Evolutionary conservation across 169 alveolate genomes (phyloP), one percentile per base, ranked within the genome.

Genomic region (Cyclospora cayetanensis): DNA sequence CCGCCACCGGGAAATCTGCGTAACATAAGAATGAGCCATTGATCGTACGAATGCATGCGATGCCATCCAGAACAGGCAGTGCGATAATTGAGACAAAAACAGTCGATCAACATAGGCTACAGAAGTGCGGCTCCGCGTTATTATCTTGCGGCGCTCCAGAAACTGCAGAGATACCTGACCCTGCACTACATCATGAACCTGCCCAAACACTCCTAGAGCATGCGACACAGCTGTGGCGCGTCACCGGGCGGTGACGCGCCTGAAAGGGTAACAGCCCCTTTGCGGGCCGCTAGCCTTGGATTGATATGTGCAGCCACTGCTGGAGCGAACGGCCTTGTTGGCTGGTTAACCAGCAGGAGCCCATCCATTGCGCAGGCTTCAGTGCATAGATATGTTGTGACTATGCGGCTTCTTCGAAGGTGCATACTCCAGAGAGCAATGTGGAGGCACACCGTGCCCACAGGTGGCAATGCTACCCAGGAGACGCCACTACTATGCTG

Each of bases 191-290:
- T 80, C 90, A 80, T 80, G 90, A 80, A 41, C 90, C 90, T 80
- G 90, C 90, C 90, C 53, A 76, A 80, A 35, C 90, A 80, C 90
- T 80, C 90, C 90, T 52, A 80, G 90, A 66, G 66, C 90, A 72
- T 80, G 90, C 90, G 77, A 80, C 53, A 80, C 74, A 53, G 74
- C 20, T 35, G 90, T 22, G 90, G 76, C 50, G 90, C 90, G 66
- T 80, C 55, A 76, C 90, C 90, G 63, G 25, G 55, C 22, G 90
- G 90, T 76, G 55, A 80, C 76, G n/a, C 74, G 90, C 90, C 74
- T 76, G 11, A 66, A 50, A 25, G 90, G 39, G 90, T 53, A 76
- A 52, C 50, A 27, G 74, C 53, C 34, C 90, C 70, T 35, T 25
- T 12, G 90, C 29, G 90, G 90, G 76, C 90, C 39, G 76, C 90